Conservation (phyloP, 2,329 filamentous ascomycete species). For the Dactylellina sp. region DNA sequence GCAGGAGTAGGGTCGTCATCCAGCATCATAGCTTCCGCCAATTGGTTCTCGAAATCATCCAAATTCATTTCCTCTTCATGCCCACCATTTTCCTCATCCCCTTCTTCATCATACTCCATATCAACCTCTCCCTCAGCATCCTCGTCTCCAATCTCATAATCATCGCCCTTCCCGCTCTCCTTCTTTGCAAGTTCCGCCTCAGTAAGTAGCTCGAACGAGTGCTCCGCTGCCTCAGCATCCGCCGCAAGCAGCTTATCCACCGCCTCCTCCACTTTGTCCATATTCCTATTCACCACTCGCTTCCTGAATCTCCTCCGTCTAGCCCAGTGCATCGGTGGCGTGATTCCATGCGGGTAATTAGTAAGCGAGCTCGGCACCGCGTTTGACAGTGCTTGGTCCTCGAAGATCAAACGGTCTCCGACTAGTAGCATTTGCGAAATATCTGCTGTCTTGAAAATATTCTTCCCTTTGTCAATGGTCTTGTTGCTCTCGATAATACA, state of each 20-base stretch:
- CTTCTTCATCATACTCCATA: conserved; percentile 63
- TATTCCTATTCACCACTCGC: conserved; percentile 69
- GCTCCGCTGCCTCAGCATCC: conserved; percentile 65
- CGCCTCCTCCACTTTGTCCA: conserved; percentile 70
- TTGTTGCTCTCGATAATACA: conserved; percentile 79
- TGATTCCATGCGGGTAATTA: conserved; percentile 70
- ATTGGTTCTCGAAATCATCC: conserved; percentile 59
- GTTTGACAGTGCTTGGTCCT: conserved; percentile 68
- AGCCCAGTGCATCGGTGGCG: conserved; percentile 72
- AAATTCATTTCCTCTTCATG: conserved; percentile 59
- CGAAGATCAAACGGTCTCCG: conserved; percentile 70
- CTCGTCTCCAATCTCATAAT: conserved; percentile 63
- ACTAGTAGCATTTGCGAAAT: conserved; percentile 75
- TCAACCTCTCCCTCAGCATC: conserved; percentile 62
- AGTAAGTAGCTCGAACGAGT: conserved; percentile 65
- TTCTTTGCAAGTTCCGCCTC: conserved; percentile 62
- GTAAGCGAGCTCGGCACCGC: conserved; percentile 66
- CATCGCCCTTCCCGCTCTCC: conserved; percentile 60
- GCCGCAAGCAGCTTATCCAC: conserved; percentile 68
- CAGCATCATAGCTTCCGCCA: conserved; percentile 60
- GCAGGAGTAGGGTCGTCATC: conserved; percentile 60
- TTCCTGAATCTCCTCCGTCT: conserved; percentile 72
- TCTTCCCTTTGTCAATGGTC: conserved; percentile 75
- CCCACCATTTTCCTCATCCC: conserved; percentile 63
- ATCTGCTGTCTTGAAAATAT: conserved; percentile 79